These are phyloP conservation scores for Cercospora zeae-maydis DNA, from an alignment of 2,329 filamentous ascomycete species.

Conservation along the genomic window DNA sequence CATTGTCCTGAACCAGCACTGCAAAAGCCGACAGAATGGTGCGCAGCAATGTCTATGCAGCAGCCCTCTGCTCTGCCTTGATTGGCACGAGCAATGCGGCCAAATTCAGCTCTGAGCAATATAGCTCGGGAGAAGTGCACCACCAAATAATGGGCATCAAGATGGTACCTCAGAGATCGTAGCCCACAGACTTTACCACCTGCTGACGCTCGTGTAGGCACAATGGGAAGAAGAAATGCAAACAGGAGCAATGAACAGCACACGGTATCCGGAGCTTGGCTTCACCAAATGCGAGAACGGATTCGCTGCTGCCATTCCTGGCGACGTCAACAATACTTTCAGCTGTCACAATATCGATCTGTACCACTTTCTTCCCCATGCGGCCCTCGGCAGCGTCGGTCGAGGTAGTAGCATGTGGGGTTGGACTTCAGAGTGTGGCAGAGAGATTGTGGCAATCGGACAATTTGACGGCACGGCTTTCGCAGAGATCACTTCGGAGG, in stretches of 20 bases:
- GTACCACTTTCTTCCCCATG: slow-evolving; percentile 55
- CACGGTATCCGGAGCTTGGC: slow-evolving; percentile 40
- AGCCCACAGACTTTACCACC: neutral
- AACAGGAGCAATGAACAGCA: slow-evolving; percentile 38
- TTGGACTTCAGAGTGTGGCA: slow-evolving; percentile 51
- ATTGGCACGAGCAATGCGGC: slow-evolving; percentile 13
- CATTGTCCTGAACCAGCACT: neutral
- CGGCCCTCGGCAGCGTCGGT: slow-evolving; percentile 49
- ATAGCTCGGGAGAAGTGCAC: slow-evolving; percentile 24
- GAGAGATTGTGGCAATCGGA: slow-evolving; percentile 55
- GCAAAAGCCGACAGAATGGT: slow-evolving; percentile 12
- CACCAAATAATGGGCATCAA: slow-evolving; percentile 26
- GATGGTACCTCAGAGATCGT: slow-evolving; percentile 18
- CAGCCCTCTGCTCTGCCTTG: slow-evolving; percentile 17
- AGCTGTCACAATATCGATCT: slow-evolving; percentile 49
- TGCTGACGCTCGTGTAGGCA: slow-evolving; percentile 12
- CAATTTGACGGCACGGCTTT: slow-evolving; percentile 56
- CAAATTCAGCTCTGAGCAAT: slow-evolving; percentile 19
- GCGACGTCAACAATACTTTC: slow-evolving; percentile 34
- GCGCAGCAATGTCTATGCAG: neutral
- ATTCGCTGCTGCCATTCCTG: slow-evolving; percentile 21
- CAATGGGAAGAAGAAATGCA: slow-evolving; percentile 38
- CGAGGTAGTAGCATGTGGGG: slow-evolving; percentile 51
- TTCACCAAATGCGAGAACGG: slow-evolving; percentile 30
- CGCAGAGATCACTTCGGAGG: slow-evolving; percentile 50